A percentile compares a stretch with the other conserved stretches of the same genome.
Conservation (phyloP, 225 moss, liverwort and hornwort genomes). For the Straminergon stramineum region DNA sequence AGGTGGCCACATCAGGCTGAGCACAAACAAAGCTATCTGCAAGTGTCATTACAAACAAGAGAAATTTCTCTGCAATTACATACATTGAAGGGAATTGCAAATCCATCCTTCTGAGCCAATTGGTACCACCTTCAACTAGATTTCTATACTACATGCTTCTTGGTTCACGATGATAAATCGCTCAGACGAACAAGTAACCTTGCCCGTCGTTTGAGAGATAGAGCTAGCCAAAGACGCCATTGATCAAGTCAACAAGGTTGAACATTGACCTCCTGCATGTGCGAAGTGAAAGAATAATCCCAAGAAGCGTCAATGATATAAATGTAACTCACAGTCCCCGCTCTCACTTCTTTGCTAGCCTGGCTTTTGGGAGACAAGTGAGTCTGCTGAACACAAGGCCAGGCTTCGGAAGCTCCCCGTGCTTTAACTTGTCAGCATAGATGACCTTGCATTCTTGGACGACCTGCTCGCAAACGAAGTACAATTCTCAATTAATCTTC, state of each 20-base stretch:
- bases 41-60: conserved; percentile 8
- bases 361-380: conserved; percentile 79
- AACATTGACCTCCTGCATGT: background rate
- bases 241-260: background rate
- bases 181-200: background rate
- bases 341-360: conserved; percentile 25
- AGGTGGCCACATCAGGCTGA: background rate
- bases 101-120: conserved; percentile 4
- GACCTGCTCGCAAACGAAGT: conserved; percentile 50
- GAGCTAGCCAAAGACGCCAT: background rate
- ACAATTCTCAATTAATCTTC: background rate
- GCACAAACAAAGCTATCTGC: background rate
- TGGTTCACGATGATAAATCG: conserved; percentile 45
- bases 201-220: background rate
- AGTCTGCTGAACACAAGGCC: conserved; percentile 96
- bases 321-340: background rate
- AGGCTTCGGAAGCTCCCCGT: conserved; percentile 83
- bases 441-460: conserved; percentile 84
- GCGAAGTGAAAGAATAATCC: background rate
- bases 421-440: conserved; percentile 57
- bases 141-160: conserved; percentile 23
- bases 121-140: background rate
- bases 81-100: conserved; percentile 10
- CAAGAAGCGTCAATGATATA: background rate
- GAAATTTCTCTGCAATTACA: conserved; percentile 6